Conservation (phyloP, 495 filamentous ascomycete genomes). For the Talaromyces liani region DNA sequence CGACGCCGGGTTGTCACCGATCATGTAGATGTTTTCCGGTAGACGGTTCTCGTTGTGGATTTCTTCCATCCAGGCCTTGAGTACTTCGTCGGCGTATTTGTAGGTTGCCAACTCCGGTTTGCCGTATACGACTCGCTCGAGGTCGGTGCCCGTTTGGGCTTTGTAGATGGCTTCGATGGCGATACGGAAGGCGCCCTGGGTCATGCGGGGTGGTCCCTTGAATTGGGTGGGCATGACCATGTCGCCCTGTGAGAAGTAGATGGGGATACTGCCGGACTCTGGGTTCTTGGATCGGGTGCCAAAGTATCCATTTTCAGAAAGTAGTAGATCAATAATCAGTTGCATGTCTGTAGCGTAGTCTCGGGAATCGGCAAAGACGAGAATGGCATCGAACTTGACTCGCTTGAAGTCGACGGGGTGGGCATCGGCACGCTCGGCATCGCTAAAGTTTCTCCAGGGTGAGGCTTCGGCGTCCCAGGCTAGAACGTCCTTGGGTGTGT, state of each 20-base stretch:
- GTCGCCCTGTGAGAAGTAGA: slow-evolving; percentile 72
- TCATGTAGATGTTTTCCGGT: slow-evolving; percentile 72
- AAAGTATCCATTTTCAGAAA: slow-evolving; percentile 62
- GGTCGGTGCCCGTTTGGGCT: slow-evolving; percentile 61
- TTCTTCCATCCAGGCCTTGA: slow-evolving; percentile 66
- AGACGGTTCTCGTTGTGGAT: slow-evolving; percentile 65
- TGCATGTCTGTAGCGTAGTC: slow-evolving; percentile 82
- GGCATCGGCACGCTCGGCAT: slow-evolving; percentile 58
- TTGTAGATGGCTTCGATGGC: slow-evolving; percentile 74
- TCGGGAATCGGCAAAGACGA: slow-evolving; percentile 75
- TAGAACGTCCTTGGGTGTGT: slow-evolving; percentile 85
- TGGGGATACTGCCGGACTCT: slow-evolving; percentile 60
- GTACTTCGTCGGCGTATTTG: slow-evolving; percentile 73
- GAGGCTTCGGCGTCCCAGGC: slow-evolving; percentile 76
- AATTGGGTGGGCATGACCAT: slow-evolving; percentile 72
- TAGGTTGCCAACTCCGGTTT: slow-evolving; percentile 76
- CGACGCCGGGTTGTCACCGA: slow-evolving; percentile 72
- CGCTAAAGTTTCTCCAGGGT: slow-evolving; percentile 69
- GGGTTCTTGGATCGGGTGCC: slow-evolving; percentile 62
- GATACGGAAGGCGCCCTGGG: slow-evolving; percentile 70
- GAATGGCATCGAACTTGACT: slow-evolving; percentile 72
- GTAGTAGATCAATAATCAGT: slow-evolving; percentile 78
- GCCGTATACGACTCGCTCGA: slow-evolving; percentile 79
- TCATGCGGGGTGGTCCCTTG: slow-evolving; percentile 60
- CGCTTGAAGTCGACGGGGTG: slow-evolving; percentile 60